These are phyloP conservation scores for Capronia epimyces DNA, from an alignment of 2,329 filamentous ascomycete genomes.

Conservation along the genomic window DNA sequence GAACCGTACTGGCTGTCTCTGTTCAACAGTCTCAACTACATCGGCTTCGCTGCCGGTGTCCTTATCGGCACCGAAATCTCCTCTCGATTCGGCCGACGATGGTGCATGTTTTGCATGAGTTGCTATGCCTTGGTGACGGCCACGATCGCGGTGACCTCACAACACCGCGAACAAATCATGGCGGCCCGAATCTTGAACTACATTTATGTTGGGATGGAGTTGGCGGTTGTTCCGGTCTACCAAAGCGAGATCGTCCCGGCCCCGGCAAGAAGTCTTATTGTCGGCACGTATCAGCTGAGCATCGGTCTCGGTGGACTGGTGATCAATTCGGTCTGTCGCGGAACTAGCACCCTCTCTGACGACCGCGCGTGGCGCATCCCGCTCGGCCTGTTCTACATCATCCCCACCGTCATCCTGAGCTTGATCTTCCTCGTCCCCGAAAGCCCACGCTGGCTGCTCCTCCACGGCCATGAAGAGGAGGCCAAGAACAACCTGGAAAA, in stretches of 20 bases:
- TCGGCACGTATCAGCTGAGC: constrained; percentile 64
- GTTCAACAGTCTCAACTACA: constrained; percentile 37
- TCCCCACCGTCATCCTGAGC: constrained; percentile 25
- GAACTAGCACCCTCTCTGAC: constrained; percentile 54
- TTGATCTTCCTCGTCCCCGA: constrained; percentile 55
- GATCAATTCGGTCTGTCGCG: constrained; percentile 54
- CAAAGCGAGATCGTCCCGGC: constrained; percentile 69
- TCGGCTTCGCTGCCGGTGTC: constrained; percentile 35
- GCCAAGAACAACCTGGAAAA: constrained; percentile 50
- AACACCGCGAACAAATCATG: constrained; percentile 32
- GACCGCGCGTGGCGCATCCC: constrained; percentile 46
- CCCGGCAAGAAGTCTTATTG: constrained; percentile 39
- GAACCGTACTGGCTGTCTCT: constrained; percentile 35
- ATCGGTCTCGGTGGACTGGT: constrained; percentile 66
- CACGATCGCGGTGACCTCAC: constrained; percentile 34
- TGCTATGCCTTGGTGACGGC: constrained; percentile 34
- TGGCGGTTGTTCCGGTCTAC: constrained; percentile 86
- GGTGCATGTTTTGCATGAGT: constrained; percentile 38
- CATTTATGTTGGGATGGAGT: constrained; percentile 75
- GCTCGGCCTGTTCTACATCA: constrained; percentile 25
- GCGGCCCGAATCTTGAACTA: constrained; percentile 36
- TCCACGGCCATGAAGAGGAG: constrained; percentile 62
- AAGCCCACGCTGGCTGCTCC: constrained; percentile 54
- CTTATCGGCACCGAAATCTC: constrained; percentile 32
- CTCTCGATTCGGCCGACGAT: constrained; percentile 34